Percentiles rank a stretch among this genome's conserved stretches.
Conservation (phyloP, 1,284 basidiomycete species). For the Schizophyllum amplum region DNA sequence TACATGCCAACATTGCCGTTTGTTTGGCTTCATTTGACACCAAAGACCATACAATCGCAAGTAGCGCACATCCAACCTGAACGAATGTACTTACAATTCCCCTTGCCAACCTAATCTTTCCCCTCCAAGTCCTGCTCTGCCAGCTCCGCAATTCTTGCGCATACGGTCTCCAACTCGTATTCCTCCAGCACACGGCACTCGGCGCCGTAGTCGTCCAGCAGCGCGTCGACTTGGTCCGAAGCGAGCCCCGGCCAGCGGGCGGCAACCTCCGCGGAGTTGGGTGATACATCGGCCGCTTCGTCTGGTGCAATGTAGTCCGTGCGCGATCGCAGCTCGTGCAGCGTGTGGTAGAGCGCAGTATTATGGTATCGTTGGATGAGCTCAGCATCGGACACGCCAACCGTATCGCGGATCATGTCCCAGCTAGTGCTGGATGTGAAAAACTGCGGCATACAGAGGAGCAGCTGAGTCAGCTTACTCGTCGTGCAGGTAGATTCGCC, state of each 20-base stretch:
- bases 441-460: neutral
- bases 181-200: constrained; percentile 51
- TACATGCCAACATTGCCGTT: too few relatives aligned
- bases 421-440: constrained; percentile 41
- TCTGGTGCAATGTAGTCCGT: constrained; percentile 46
- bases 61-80: too few relatives aligned
- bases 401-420: constrained; percentile 59
- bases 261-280: constrained; percentile 41
- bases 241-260: constrained; percentile 67
- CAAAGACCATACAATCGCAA: too few relatives aligned
- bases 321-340: constrained; percentile 36
- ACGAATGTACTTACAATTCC: too few relatives aligned
- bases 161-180: constrained; percentile 50
- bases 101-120: too few relatives aligned
- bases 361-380: constrained; percentile 54
- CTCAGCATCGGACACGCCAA: constrained; percentile 62
- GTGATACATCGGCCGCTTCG: constrained; percentile 46
- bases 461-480: constrained; percentile 49
- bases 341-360: constrained; percentile 63
- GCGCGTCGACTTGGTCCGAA: constrained; percentile 48
- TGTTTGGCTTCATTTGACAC: too few relatives aligned
- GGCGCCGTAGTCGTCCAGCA: constrained; percentile 48
- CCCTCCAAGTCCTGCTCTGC: constrained; percentile 38
- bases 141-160: constrained; percentile 51
- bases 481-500: constrained; percentile 81